phyloP scores from a whole-genome alignment of 306 rosid genomes.

The Erythrophleum fordii region DNA sequence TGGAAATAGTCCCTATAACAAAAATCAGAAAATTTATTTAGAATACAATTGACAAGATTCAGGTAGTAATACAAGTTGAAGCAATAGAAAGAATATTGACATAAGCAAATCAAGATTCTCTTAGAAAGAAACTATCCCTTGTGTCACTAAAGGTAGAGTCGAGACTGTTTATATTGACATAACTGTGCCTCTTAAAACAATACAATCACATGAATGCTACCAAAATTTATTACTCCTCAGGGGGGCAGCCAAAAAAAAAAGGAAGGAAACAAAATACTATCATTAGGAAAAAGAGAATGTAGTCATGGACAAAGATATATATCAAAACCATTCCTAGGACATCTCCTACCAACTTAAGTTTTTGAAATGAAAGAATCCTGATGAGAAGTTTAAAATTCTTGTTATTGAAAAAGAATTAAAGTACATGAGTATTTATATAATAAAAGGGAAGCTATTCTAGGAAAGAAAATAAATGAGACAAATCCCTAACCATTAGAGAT shows the following conservation, averaged over 20 bases:
- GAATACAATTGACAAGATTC: constrained; percentile 24
- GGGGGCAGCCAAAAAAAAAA: neutral
- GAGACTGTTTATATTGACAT: neutral
- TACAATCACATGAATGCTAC: neutral
- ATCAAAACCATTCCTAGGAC: neutral
- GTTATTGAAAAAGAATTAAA: too few species aligned
- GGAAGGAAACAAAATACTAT: too few species aligned
- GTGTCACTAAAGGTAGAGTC: neutral
- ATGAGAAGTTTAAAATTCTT: too few species aligned
- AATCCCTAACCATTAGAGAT: too few species aligned
- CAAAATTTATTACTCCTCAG: too few species aligned
- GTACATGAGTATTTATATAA: too few species aligned
- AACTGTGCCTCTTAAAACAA: neutral
- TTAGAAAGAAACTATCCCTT: constrained; percentile 4
- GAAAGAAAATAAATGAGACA: too few species aligned
- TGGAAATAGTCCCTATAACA: constrained; percentile 75
- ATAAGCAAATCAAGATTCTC: constrained; percentile 2
- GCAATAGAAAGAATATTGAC: constrained; percentile 14
- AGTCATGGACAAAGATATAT: neutral
- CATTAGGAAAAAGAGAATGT: neutral
- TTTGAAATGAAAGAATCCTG: too few species aligned
- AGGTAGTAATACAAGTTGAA: constrained; percentile 25
- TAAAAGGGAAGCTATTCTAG: too few species aligned
- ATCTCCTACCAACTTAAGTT: too few species aligned
- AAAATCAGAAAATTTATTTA: constrained; percentile 5